A percentile compares a stretch with the other conserved stretches of the same genome.
Conservation (phyloP, 768 basidiomycete genomes). For the Rhizopogon vulgaris region DNA sequence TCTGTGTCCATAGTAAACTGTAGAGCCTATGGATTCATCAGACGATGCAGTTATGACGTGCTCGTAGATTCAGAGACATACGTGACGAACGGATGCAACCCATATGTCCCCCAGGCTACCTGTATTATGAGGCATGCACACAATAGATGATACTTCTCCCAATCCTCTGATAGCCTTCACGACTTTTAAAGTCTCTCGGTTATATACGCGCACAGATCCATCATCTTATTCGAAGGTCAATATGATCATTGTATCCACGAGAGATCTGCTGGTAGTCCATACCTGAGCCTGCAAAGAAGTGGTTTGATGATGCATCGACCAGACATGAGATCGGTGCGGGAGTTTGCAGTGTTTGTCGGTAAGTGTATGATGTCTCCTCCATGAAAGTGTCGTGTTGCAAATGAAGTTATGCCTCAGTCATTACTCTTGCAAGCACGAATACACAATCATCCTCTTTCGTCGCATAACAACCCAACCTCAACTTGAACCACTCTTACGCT, state of each 20-base stretch:
- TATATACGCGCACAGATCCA: constrained; percentile 63
- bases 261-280: constrained; percentile 4
- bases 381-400: not conserved
- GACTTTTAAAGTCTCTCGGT: constrained; percentile 52
- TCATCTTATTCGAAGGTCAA: constrained; percentile 40
- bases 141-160: constrained; percentile 59
- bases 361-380: constrained; percentile 4
- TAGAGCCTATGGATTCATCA: constrained; percentile 14
- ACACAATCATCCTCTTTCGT: no score
- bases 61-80: constrained; percentile 18
- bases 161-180: constrained; percentile 56
- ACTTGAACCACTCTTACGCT: no score
- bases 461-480: not conserved
- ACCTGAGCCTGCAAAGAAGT: constrained; percentile 63
- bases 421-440: no score
- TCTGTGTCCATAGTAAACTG: constrained; percentile 39
- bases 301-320: constrained; percentile 38
- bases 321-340: constrained; percentile 52
- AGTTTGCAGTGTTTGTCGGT: constrained; percentile 27
- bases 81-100: constrained; percentile 60
- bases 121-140: constrained; percentile 36
- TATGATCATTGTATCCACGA: not conserved
- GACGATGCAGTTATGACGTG: not conserved
- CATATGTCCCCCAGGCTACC: constrained; percentile 46
- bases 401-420: no score